These are phyloP conservation scores for Monilinia aucupariae DNA, from an alignment of 2,329 filamentous ascomycete genomes.

Conservation along the genomic window DNA sequence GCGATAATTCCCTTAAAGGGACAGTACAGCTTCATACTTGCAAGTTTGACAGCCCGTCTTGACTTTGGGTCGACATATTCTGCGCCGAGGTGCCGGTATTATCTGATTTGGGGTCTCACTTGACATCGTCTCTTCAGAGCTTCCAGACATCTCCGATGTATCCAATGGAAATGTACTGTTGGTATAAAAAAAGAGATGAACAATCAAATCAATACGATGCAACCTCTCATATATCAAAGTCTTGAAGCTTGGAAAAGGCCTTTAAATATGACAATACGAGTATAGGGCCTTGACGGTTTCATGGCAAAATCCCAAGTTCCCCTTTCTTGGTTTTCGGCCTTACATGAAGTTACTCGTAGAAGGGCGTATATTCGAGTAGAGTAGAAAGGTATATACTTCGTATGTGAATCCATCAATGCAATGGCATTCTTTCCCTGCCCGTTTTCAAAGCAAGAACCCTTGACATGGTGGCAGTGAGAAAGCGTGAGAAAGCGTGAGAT, in stretches of 20 bases:
- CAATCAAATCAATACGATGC: slow-evolving; percentile 3
- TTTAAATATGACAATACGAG: neutral
- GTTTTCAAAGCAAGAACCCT: neutral
- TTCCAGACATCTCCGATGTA: neutral
- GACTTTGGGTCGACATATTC: slow-evolving; percentile 12
- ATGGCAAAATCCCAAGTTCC: neutral
- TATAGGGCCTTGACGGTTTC: neutral
- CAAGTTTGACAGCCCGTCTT: slow-evolving; percentile 18
- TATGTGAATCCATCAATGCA: neutral
- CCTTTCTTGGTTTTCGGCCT: neutral
- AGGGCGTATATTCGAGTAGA: too few species aligned
- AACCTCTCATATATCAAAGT: neutral
- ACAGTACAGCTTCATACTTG: slow-evolving; percentile 8
- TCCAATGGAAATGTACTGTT: neutral
- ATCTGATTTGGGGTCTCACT: neutral
- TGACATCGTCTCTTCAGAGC: neutral
- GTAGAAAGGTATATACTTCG: neutral
- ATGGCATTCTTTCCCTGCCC: neutral
- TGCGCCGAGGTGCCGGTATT: neutral
- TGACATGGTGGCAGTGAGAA: neutral
- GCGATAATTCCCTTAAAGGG: neutral
- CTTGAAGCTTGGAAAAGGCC: neutral
- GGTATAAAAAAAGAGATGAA: neutral
- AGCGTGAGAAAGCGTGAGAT: neutral
- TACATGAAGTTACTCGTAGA: neutral